Base-by-base conservation (phyloP, 345 rosid species). In the Gossypium raimondii region DNA sequence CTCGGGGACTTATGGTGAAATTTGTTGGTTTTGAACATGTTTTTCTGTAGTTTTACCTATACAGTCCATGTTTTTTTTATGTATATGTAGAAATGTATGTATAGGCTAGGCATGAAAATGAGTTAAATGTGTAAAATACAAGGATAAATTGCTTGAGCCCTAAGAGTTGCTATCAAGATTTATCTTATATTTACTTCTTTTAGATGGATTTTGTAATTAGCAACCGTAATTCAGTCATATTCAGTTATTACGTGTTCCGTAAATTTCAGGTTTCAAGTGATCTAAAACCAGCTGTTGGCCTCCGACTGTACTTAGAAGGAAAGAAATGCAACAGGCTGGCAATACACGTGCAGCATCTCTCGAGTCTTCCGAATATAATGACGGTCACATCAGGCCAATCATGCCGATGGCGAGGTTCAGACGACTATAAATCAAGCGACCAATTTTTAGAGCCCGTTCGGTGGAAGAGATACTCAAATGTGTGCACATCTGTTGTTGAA, bases 391-490 rank as follows among this genome's bases (percentile, higher is more conserved):
- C 84, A 43, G 59, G 75, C 76, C 74, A 43, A 65, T 87, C 82
- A 27, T 78, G 80, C 57, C 79, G 70, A 41, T 89, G 94, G 94
- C 86, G 80, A 76, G 94, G 94, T 25, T 89, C 94, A n/a, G 90
- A 86, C 29, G 90, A 86, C 53, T 82, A 75, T 27, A 67, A 75
- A 17, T 73, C 70, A 6, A 73, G 68, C 20, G 85, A 84, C 22
- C 89, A 86, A 67, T 89, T 77, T 80, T 58, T 87, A 67, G 94
- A 89, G 83, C 85, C 89, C 4, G 78, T 89, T 58, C 79, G 81
- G 75, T 89, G 94, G 92, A 89, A 85, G 85, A 80, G 89, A 81
- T 87, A 87, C 80, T 86, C 94, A 27, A 89, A 81, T 67, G 80
- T 89, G 13, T 89, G 94, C 84, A 86, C 91, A 22, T 81, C 90